phyloP scores from a whole-genome alignment of 2,329 filamentous ascomycete species.

The Aurifilum marmelostoma region DNA sequence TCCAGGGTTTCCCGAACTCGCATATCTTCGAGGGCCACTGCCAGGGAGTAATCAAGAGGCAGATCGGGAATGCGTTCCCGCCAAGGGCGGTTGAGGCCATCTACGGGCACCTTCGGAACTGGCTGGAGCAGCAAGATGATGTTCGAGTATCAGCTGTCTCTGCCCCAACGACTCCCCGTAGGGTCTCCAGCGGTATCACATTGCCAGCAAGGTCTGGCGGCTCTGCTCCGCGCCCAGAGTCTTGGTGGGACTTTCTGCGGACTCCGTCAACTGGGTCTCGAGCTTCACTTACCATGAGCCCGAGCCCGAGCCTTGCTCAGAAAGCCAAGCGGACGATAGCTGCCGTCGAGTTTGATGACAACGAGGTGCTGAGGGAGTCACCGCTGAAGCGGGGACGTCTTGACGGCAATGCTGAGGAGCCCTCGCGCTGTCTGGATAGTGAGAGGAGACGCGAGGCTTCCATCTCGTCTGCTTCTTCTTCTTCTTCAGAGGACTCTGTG shows the following conservation, averaged over 20 bases:
- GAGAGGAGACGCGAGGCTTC: neutral
- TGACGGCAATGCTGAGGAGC: neutral
- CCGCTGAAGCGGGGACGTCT: neutral
- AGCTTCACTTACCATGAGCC: slow-evolving; percentile 13
- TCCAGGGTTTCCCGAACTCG: slow-evolving; percentile 69
- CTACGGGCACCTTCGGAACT: slow-evolving; percentile 51
- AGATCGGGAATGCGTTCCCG: slow-evolving; percentile 82
- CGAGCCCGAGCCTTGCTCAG: neutral
- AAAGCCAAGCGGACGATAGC: neutral
- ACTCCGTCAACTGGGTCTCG: neutral
- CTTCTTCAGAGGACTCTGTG: neutral
- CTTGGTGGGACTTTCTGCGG: neutral
- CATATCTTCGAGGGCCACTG: slow-evolving; percentile 57
- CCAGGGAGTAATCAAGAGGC: slow-evolving; percentile 51
- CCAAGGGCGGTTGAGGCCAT: slow-evolving; percentile 56
- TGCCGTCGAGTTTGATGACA: neutral
- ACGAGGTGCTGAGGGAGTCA: neutral
- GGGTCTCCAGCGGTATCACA: neutral
- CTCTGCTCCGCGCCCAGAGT: neutral
- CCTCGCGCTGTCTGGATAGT: neutral
- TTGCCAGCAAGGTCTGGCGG: neutral
- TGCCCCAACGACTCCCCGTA: neutral
- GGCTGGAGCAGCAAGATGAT: slow-evolving; percentile 49
- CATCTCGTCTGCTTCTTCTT: neutral
- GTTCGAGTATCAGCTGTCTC: slow-evolving; percentile 28